Base-by-base conservation (phyloP, 2,329 filamentous ascomycete genomes). In the Sarocladium oryzae region DNA sequence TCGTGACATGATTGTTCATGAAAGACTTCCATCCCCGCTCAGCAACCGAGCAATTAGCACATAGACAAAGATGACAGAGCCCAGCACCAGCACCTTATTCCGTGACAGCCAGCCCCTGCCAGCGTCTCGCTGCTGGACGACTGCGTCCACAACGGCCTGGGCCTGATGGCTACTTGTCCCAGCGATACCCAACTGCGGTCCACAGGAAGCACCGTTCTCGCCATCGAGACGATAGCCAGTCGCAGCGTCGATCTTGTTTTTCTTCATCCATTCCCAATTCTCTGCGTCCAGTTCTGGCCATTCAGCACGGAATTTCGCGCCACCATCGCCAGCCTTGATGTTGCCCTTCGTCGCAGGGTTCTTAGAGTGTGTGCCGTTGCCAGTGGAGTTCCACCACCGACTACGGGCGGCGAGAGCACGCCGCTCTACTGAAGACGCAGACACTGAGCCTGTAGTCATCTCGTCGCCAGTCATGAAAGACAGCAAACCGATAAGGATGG, bases 391-490 rank as follows among this genome's bases (percentile, higher is more conserved):
- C 91, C 91, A 97, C 93, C 93, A 99, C 51, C 88, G 77, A 15
- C 89, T 88, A 55, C 88, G 79, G 21, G 79, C 77, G 0, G 93
- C 90, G 48, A 90, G 82, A 60, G 85, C 79, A 66, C 82, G 86
- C 55, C 92, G 82, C 73, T 97, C 91, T 3, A 79, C 74, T 48
- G 88, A 81, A 0, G 82, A 86, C 16, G 85, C 88, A 5, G 85
- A 85, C 26, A 99, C 82, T 26, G 86, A 91, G 2, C 93, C 93
- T 0, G 93, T 97, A 0, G 93, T 99, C 87, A 97, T 96, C 73
- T 99, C 93, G 64, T 99, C 92, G 57, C 88, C 89, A 2, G 92
- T 97, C 93, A 99, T 99, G 70, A 99, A 99, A 35, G 88, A 95
- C 56, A 97, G 75, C 24, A 99, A 79, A 9, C 93, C 93, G 51